phyloP scores from a whole-genome alignment of 345 rosid genomes.

The Citrus glauca region DNA sequence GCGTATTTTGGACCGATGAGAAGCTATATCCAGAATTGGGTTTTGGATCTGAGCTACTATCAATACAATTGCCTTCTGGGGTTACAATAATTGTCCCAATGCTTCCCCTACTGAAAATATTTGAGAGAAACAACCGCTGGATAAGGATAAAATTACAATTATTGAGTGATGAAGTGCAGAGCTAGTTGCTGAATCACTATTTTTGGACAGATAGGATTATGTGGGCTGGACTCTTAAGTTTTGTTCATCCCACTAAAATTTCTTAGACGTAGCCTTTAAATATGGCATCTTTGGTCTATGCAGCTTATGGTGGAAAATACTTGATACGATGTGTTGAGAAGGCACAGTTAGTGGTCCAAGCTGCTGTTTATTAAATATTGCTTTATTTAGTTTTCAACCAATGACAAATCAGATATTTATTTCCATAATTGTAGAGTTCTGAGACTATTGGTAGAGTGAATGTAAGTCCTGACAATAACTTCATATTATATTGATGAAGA shows the following conservation, averaged over 20 bases:
- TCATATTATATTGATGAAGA: not conserved
- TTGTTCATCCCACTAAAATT: not conserved
- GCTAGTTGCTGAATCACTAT: not conserved
- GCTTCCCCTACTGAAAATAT: not conserved
- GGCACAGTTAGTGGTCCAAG: not conserved
- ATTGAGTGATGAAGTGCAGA: not conserved
- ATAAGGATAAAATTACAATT: not conserved
- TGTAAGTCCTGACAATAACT: not conserved
- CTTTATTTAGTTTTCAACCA: not conserved
- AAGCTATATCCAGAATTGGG: not conserved
- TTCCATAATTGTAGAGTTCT: not conserved
- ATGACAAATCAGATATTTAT: not conserved
- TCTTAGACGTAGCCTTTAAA: not conserved
- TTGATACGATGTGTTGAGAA: not conserved
- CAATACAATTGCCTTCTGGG: not conserved
- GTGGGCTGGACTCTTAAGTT: not conserved
- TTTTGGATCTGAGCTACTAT: not conserved
- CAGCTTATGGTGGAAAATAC: not conserved
- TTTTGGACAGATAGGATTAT: not conserved
- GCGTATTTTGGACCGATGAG: not conserved
- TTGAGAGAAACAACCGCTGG: not conserved
- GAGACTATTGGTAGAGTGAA: not conserved
- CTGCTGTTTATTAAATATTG: not conserved
- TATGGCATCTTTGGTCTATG: not conserved
- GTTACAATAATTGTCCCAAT: not conserved